These are phyloP conservation scores for Bipolaris gigantea DNA, from an alignment of 2,329 filamentous ascomycete genomes.

Conservation along the genomic window DNA sequence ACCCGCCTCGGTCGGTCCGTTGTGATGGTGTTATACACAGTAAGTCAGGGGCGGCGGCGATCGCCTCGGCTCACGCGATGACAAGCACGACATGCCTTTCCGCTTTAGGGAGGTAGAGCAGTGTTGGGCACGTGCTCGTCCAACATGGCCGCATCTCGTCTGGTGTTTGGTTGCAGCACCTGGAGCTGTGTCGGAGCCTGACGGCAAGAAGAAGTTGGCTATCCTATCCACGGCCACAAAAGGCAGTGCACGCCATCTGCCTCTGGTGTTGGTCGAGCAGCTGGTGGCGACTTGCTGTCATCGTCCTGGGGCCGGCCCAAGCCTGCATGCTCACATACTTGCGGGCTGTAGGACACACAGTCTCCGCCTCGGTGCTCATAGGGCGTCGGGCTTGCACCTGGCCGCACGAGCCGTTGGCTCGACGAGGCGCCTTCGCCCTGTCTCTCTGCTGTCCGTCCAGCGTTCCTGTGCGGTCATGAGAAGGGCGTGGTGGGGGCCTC, in stretches of 20 bases:
- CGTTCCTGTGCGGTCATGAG: not conserved
- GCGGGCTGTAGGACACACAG: too few relatives aligned
- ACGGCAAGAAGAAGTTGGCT: not conserved
- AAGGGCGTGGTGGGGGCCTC: conserved; percentile 2
- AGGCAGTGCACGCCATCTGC: too few relatives aligned
- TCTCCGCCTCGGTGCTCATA: not conserved
- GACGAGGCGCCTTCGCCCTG: not conserved
- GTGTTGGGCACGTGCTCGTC: not conserved
- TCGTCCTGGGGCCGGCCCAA: too few relatives aligned
- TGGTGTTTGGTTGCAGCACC: not conserved
- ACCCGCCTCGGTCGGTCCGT: not conserved
- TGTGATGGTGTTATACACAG: not conserved
- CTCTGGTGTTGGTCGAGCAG: too few relatives aligned
- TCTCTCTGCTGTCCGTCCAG: not conserved
- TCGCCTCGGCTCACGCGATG: not conserved
- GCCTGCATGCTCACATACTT: too few relatives aligned
- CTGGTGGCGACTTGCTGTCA: too few relatives aligned
- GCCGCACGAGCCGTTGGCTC: not conserved
- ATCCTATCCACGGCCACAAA: too few relatives aligned
- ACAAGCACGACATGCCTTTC: not conserved
- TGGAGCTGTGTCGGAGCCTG: not conserved
- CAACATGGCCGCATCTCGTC: not conserved
- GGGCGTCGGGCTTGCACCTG: too few relatives aligned
- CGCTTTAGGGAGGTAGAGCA: not conserved
- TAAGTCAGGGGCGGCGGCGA: conserved; percentile 1